phyloP scores from a whole-genome alignment of 2,329 filamentous ascomycete genomes.

The Kalmusia sp. region DNA sequence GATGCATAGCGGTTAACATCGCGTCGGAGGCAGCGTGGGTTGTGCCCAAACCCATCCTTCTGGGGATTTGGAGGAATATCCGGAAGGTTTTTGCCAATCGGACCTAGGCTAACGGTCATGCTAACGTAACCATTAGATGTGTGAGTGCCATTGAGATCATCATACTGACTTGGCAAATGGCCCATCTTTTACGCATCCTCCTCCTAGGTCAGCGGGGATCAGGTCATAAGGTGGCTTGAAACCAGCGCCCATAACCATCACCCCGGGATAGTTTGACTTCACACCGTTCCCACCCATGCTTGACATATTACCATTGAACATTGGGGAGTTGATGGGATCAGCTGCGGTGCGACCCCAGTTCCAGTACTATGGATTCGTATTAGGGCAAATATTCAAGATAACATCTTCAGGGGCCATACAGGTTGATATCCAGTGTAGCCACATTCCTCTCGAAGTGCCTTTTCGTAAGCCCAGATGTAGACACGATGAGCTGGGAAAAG shows the following conservation, averaged over 20 bases:
- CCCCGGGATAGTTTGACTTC: constrained; percentile 22
- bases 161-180: constrained; percentile 53
- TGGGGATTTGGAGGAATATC: constrained; percentile 37
- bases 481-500: constrained; percentile 45
- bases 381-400: too few relatives aligned
- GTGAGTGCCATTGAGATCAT: not conserved
- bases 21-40: constrained; percentile 45
- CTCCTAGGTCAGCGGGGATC: constrained; percentile 58
- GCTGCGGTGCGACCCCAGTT: constrained; percentile 27
- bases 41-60: constrained; percentile 26
- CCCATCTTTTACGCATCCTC: constrained; percentile 59
- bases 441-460: constrained; percentile 47
- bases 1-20: constrained; percentile 37
- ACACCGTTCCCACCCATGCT: constrained; percentile 54
- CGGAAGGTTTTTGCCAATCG: constrained; percentile 47
- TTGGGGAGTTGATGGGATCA: constrained; percentile 49
- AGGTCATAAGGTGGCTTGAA: constrained; percentile 31
- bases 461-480: constrained; percentile 47
- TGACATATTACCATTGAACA: constrained; percentile 63
- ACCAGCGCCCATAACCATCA: constrained; percentile 10
- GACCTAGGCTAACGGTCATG: constrained; percentile 52
- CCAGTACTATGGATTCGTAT: constrained; percentile 18
- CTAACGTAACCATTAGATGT: constrained; percentile 1
- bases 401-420: too few relatives aligned
- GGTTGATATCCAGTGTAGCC: constrained; percentile 47